phyloP scores from a whole-genome alignment of 257 asterid species.

The Solanum virginianum region DNA sequence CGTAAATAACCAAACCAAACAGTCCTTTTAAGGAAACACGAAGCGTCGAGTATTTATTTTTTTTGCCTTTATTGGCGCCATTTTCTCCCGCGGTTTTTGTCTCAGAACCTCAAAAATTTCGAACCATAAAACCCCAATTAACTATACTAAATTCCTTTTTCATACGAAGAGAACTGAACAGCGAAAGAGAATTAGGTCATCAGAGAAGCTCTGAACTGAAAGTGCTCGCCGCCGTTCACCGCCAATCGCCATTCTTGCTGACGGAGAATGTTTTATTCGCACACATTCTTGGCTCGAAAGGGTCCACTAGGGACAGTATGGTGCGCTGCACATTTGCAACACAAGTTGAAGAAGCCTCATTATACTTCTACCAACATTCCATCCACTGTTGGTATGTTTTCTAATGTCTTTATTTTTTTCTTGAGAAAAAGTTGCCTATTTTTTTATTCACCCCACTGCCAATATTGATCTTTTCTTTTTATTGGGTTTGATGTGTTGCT shows the following conservation, averaged over 20 bases:
- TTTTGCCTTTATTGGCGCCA: neutral
- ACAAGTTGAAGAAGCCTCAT: constrained; percentile 60
- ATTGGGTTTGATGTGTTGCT: too few species aligned
- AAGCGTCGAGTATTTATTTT: neutral
- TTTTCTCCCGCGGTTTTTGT: neutral
- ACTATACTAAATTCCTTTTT: neutral
- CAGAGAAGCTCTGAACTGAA: neutral
- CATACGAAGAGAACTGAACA: neutral
- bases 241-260: neutral
- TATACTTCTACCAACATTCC: constrained; percentile 50
- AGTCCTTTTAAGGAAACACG: neutral
- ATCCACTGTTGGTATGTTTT: constrained; percentile 51
- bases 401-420: neutral
- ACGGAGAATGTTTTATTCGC: constrained; percentile 67
- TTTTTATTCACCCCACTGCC: neutral
- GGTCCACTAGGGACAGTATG: constrained; percentile 89
- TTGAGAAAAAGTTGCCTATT: too few species aligned
- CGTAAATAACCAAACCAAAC: neutral
- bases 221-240: neutral
- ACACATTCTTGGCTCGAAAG: constrained; percentile 62
- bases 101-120: neutral
- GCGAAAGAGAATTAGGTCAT: neutral
- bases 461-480: neutral
- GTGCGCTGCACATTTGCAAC: constrained; percentile 93
- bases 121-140: neutral